These are phyloP conservation scores for Russula earlei DNA, from an alignment of 768 basidiomycete genomes.

Conservation along the genomic window DNA sequence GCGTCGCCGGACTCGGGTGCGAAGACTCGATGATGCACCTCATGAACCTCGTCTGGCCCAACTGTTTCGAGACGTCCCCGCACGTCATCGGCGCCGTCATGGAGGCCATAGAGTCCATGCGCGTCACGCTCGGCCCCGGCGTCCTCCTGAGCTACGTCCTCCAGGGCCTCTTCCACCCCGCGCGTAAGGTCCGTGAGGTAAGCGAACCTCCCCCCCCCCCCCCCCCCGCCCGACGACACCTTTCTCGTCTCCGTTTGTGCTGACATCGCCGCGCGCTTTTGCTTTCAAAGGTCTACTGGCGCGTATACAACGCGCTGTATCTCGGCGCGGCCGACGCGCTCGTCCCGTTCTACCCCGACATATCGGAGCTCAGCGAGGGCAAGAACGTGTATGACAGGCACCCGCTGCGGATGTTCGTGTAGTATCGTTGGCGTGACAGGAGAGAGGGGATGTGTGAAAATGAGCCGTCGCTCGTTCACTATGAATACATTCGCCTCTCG, in stretches of 20 bases:
- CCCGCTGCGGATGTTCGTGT: constrained; percentile 78
- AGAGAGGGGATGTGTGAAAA: too few relatives aligned
- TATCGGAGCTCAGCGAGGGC: constrained; percentile 81
- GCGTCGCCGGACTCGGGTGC: constrained; percentile 92
- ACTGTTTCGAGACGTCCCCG: constrained; percentile 96
- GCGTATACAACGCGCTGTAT: constrained; percentile 90
- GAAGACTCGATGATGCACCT: constrained; percentile 97
- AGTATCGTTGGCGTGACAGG: neutral
- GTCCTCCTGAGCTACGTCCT: constrained; percentile 85
- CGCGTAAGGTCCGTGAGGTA: constrained; percentile 93
- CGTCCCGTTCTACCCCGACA: constrained; percentile 91
- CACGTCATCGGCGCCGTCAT: constrained; percentile 98
- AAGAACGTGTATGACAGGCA: constrained; percentile 85
- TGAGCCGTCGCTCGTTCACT: neutral
- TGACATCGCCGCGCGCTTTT: neutral
- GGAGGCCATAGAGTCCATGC: constrained; percentile 97
- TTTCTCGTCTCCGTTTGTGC: too few relatives aligned
- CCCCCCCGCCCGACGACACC: too few relatives aligned
- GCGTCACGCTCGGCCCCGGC: constrained; percentile 90
- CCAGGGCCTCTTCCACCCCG: constrained; percentile 95
- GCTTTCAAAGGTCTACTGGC: constrained; percentile 61
- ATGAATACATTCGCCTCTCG: too few relatives aligned
- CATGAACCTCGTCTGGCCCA: constrained; percentile 98
- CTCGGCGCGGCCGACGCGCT: constrained; percentile 84
- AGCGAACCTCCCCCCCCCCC: constrained; percentile 19